phyloP scores from a whole-genome alignment of 495 filamentous ascomycete genomes.

The Penicillium atrosanguineum region DNA sequence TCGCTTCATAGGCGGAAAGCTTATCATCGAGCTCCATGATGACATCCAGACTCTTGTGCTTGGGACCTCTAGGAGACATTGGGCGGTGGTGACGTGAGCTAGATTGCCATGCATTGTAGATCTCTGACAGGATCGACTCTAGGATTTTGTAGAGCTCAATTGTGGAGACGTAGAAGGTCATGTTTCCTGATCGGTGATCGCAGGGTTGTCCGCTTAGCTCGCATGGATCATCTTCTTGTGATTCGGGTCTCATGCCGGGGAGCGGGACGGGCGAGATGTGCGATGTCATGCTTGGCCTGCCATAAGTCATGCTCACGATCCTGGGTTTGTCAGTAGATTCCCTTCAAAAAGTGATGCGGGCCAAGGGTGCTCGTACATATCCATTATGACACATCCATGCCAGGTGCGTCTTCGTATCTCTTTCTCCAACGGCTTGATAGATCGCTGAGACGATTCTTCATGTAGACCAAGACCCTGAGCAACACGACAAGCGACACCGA shows the following conservation, averaged over 20 bases:
- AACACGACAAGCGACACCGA: conserved; percentile 47
- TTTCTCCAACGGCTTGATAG: conserved; percentile 30
- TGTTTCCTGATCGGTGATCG: conserved; percentile 23
- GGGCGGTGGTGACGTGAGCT: conserved; percentile 15
- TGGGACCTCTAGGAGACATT: conserved; percentile 6
- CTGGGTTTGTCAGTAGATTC: conserved; percentile 16
- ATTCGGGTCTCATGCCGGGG: conserved; percentile 22
- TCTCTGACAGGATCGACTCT: conserved; percentile 39
- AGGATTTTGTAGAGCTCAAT: conserved; percentile 44
- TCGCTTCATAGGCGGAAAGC: conserved; percentile 35
- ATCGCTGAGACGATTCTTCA: conserved; percentile 23
- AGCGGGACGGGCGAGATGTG: conserved; percentile 33
- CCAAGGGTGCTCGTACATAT: conserved; percentile 31
- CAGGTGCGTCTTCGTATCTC: conserved; percentile 47
- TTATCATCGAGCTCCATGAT: conserved; percentile 41
- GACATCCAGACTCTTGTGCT: conserved; percentile 33
- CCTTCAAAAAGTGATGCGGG: not conserved
- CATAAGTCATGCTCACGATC: conserved; percentile 49
- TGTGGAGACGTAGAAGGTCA: conserved; percentile 39
- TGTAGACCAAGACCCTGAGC: conserved; percentile 49
- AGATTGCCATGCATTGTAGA: conserved; percentile 41
- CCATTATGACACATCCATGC: conserved; percentile 49
- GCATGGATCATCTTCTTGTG: conserved; percentile 19
- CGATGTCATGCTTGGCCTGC: conserved; percentile 44
- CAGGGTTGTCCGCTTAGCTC: conserved; percentile 20